A percentile compares a stretch with the other conserved stretches of the same genome.
Evolutionary conservation across 2,329 filamentous ascomycete genomes (phyloP).

Genomic region (Xylariomycetidae sp.): DNA sequence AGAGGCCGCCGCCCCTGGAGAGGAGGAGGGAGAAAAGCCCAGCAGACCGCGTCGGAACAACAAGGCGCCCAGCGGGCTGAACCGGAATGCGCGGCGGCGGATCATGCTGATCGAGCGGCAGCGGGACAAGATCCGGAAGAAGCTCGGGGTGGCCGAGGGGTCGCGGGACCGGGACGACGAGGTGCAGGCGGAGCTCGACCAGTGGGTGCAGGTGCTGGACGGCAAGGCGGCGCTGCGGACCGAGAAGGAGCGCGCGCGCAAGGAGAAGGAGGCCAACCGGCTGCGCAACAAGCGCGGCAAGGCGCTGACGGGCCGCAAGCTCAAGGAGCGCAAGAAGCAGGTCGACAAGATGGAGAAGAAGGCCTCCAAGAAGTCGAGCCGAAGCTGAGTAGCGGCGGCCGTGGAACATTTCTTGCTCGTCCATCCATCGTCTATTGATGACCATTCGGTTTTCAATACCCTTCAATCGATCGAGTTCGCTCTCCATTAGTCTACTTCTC

Average conservation of each 20-base stretch:
- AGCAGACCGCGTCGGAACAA: constrained; percentile 3
- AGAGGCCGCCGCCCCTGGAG: constrained; percentile 7
- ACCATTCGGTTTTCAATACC: constrained; percentile 7
- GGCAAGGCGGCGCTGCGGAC: constrained; percentile 6
- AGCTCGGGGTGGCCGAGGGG: constrained; percentile 15
- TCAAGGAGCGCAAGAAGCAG: constrained; percentile 14
- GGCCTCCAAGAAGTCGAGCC: constrained; percentile 5
- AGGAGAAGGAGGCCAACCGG: constrained; percentile 13
- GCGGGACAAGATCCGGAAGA: constrained; percentile 19
- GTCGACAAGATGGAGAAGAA: constrained; percentile 12
- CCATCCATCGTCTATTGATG: neutral
- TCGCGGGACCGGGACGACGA: constrained; percentile 15
- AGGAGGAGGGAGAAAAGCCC: constrained; percentile 1
- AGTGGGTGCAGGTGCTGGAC: constrained; percentile 17
- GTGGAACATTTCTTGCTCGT: neutral
- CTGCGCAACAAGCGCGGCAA: constrained; percentile 14
- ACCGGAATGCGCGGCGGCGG: constrained; percentile 23
- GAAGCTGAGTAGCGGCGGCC: constrained; percentile 3
- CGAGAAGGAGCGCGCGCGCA: constrained; percentile 18
- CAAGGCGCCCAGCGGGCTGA: constrained; percentile 18
- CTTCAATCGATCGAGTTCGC: too few species aligned
- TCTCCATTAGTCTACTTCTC: too few species aligned
- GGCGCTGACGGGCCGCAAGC: constrained; percentile 12
- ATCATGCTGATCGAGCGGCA: constrained; percentile 22
- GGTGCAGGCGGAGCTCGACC: constrained; percentile 19